These are phyloP conservation scores for Cladosporium sp. DNA, from an alignment of 2,329 filamentous ascomycete genomes.

Conservation along the genomic window DNA sequence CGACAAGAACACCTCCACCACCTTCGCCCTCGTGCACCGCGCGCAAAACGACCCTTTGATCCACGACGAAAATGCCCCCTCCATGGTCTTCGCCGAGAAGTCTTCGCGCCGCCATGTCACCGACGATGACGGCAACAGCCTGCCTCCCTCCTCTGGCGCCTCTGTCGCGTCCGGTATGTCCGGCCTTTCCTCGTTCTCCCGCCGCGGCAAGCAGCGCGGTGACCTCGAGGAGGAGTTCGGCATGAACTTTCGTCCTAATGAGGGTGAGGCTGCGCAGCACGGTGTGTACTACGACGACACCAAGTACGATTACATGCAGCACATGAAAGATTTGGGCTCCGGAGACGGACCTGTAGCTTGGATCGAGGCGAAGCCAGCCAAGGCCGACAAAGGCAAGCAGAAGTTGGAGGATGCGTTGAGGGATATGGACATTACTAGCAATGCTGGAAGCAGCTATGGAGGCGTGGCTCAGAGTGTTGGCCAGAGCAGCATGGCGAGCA, in stretches of 20 bases:
- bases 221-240: conserved; percentile 79
- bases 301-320: conserved; percentile 99
- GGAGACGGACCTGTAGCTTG: conserved; percentile 69
- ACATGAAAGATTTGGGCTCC: conserved; percentile 78
- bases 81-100: conserved; percentile 83
- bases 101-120: conserved; percentile 25
- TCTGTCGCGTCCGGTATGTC: conserved; percentile 39
- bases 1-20: conserved; percentile 89
- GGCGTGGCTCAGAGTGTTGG: conserved; percentile 48
- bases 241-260: conserved; percentile 74
- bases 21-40: conserved; percentile 92
- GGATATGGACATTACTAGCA: conserved; percentile 51
- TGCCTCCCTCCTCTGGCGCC: conserved; percentile 27
- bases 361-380: conserved; percentile 63
- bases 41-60: conserved; percentile 97
- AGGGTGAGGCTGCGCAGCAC: conserved; percentile 92
- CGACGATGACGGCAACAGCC: conserved; percentile 27
- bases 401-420: conserved; percentile 80
- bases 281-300: conserved; percentile 95
- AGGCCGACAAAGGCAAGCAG: conserved; percentile 68
- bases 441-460: conserved; percentile 23
- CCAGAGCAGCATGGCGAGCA: conserved; percentile 45
- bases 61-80: conserved; percentile 83
- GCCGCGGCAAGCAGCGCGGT: conserved; percentile 52
- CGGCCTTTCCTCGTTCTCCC: conserved; percentile 30